phyloP scores from a whole-genome alignment of 2,329 filamentous ascomycete genomes.

The Cladosporium sp. region DNA sequence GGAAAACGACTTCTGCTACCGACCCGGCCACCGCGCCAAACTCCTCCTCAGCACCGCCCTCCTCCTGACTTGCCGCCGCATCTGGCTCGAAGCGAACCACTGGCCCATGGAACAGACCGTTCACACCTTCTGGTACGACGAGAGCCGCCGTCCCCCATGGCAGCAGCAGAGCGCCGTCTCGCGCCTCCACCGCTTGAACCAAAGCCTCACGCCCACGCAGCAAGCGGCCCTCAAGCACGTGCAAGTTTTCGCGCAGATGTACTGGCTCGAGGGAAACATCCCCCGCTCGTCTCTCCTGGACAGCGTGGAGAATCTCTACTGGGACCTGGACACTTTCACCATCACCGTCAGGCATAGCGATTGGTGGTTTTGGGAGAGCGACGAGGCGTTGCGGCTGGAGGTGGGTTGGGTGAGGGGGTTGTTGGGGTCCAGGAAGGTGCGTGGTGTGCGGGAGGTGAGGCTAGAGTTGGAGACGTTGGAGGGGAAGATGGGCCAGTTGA shows the following conservation, averaged over 20 bases:
- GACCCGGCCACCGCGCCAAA: constrained; percentile 30
- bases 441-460: constrained; percentile 9
- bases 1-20: constrained; percentile 27
- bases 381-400: background rate
- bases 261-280: constrained; percentile 23
- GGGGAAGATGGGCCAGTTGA: constrained; percentile 43
- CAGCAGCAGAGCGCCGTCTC: background rate
- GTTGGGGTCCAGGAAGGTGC: background rate
- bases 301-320: no score
- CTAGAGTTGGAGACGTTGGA: constrained; percentile 45
- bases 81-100: constrained; percentile 32
- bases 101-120: constrained; percentile 30
- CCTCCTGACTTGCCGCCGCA: constrained; percentile 33
- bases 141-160: constrained; percentile 12
- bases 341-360: background rate
- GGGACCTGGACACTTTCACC: background rate
- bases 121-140: constrained; percentile 28
- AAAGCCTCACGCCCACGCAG: background rate
- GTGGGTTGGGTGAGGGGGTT: background rate
- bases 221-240: constrained; percentile 10
- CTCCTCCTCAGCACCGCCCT: constrained; percentile 23
- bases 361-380: background rate
- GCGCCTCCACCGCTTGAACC: no score
- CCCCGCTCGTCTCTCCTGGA: background rate
- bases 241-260: constrained; percentile 23